Evolutionary conservation across 2,329 filamentous ascomycete genomes (phyloP).

Genomic region (Botryosphaeria dothidea): DNA sequence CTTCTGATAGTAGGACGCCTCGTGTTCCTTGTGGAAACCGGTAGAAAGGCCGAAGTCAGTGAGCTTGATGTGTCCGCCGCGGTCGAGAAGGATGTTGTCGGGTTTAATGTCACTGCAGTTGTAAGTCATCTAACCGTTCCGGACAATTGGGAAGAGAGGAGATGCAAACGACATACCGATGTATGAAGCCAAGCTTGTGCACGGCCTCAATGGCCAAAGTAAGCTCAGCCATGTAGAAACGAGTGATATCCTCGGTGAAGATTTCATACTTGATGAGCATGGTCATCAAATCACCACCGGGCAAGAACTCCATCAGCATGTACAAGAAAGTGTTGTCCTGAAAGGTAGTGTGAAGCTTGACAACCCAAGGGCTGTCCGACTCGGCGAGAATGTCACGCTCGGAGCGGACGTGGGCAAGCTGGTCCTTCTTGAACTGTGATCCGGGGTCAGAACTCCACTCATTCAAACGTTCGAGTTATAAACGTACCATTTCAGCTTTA

Average conservation of each 20-base stretch:
- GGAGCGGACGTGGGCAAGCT: constrained; percentile 93
- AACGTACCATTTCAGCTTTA: constrained; percentile 85
- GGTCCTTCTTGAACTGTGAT: constrained; percentile 88
- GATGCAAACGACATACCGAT: constrained; percentile 68
- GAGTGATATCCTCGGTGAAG: constrained; percentile 96
- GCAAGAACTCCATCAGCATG: constrained; percentile 99
- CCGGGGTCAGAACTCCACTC: not conserved
- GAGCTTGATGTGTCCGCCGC: constrained; percentile 94
- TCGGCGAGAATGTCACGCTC: constrained; percentile 98
- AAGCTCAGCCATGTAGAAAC: constrained; percentile 99
- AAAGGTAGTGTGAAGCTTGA: constrained; percentile 97
- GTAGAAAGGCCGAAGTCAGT: constrained; percentile 98
- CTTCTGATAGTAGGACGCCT: constrained; percentile 98
- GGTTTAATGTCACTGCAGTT: constrained; percentile 88
- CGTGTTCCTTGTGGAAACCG: constrained; percentile 95
- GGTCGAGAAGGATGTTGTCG: constrained; percentile 95
- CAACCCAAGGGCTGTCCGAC: constrained; percentile 99
- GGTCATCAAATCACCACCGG: constrained; percentile 97
- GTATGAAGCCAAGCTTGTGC: constrained; percentile 96
- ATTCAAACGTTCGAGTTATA: not conserved
- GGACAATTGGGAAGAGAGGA: not conserved
- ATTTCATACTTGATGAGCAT: constrained; percentile 99
- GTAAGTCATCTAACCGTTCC: constrained; percentile 27
- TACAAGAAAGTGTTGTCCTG: constrained; percentile 96
- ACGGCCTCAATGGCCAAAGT: constrained; percentile 98